Evolutionary conservation across 306 rosid species (phyloP), one percentile per base, ranked within the genome.

Genomic region (Quercus dentata): DNA sequence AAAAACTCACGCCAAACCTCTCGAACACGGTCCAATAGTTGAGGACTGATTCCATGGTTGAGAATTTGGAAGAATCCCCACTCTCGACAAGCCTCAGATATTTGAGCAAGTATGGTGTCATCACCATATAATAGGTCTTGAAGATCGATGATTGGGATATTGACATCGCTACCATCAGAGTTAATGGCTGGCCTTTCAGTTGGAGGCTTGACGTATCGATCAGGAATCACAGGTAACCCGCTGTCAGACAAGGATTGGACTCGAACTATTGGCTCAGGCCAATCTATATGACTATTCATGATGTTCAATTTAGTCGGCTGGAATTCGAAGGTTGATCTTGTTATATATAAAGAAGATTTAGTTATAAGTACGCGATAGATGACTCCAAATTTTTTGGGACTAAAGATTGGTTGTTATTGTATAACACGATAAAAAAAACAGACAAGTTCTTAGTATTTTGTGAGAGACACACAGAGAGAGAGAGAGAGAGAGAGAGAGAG

Each of bases 181-280:
- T 4, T 35, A 21, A 0, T 2, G 21, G 86, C 75, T 25, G 92
- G 92, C 51, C 92, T 86, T 1, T 90, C 90, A 20, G 54, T 10
- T 1, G 76, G 82, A 19, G 97, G 93, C 56, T 94, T 94, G 79
- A 94, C 83, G 75, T 94, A 94, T 2, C 91, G 90, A 71, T 74
- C 76, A 2, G 98, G 98, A 58, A 94, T 82, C 44, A 65, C 75
- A 21, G 84, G 54, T 5, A 5, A 41, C 68, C 88, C 81, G 25
- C 68, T 76, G 15, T 94, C 89, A 7, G 98, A 89, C 58, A 94
- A 77, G 86, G 94, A 82, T 59, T 94, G 98, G 64, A 94, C 98
- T 1, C 98, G 85, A 17, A 91, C 85, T 13, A 94, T 87, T 31
- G 97, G 94, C 58, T 94, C 98, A 1, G 98, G 98, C 98, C 98